These are phyloP conservation scores for Catharanthus roseus DNA, from an alignment of 257 asterid species.

Conservation along the genomic window DNA sequence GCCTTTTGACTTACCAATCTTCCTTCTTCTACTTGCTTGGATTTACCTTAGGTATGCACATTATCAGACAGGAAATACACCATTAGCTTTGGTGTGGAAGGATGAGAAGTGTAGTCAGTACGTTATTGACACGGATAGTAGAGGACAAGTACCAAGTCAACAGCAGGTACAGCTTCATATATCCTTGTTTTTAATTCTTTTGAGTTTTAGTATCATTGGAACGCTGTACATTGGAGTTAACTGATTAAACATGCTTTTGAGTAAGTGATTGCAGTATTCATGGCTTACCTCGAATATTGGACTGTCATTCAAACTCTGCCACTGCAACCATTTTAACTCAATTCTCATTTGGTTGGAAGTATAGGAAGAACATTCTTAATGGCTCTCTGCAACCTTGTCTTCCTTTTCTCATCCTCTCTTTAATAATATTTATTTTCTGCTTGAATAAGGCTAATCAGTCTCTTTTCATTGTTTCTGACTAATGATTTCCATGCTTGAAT, in stretches of 20 bases:
- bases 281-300: not conserved
- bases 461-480: not conserved
- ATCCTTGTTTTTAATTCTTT: not conserved
- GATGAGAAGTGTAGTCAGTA: conserved; percentile 81
- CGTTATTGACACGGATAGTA: conserved; percentile 85
- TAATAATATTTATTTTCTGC: not conserved
- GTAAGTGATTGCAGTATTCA: not conserved
- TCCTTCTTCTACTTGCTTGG: conserved; percentile 1
- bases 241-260: not conserved
- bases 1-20: not conserved
- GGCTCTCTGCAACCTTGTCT: not conserved
- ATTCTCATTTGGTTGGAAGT: not conserved
- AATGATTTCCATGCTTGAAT: not conserved
- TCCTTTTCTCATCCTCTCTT: too few relatives aligned
- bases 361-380: not conserved
- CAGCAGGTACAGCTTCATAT: conserved; percentile 56
- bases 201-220: not conserved
- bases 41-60: conserved; percentile 72
- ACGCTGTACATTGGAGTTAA: not conserved
- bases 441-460: not conserved
- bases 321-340: not conserved
- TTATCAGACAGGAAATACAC: conserved; percentile 89
- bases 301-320: not conserved
- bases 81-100: conserved; percentile 87
- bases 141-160: conserved; percentile 73